These are phyloP conservation scores for Fusarium papillatum DNA, from an alignment of 2,329 filamentous ascomycete genomes.

Conservation along the genomic window DNA sequence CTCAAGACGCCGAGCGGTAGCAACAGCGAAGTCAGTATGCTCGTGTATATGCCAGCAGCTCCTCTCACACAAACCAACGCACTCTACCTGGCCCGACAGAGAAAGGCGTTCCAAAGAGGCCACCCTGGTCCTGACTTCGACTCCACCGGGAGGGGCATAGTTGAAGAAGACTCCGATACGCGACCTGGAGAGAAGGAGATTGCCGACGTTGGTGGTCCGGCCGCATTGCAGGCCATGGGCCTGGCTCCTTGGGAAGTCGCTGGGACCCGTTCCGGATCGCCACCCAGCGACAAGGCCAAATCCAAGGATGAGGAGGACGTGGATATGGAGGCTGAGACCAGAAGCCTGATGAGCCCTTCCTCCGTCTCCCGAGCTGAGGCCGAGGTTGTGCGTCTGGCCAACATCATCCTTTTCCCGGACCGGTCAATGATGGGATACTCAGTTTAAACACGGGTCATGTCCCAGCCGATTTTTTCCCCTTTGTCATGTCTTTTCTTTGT, in stretches of 20 bases:
- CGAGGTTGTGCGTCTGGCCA: slow-evolving; percentile 66
- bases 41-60: slow-evolving; percentile 68
- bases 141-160: slow-evolving; percentile 60
- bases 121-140: slow-evolving; percentile 70
- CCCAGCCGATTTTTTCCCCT: not conserved
- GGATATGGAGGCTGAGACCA: slow-evolving; percentile 44
- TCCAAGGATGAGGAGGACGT: slow-evolving; percentile 43
- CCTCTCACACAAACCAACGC: slow-evolving; percentile 71
- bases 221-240: slow-evolving; percentile 70
- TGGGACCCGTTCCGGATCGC: slow-evolving; percentile 46
- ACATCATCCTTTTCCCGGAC: slow-evolving; percentile 70
- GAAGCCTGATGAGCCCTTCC: slow-evolving; percentile 42
- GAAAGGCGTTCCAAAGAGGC: slow-evolving; percentile 68
- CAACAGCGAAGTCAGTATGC: slow-evolving; percentile 58
- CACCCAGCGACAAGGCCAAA: slow-evolving; percentile 38
- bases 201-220: slow-evolving; percentile 62
- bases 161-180: slow-evolving; percentile 64
- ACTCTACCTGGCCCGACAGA: slow-evolving; percentile 68
- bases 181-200: slow-evolving; percentile 66
- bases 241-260: slow-evolving; percentile 63
- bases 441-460: slow-evolving; percentile 27
- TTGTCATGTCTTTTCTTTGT: not conserved
- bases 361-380: slow-evolving; percentile 58
- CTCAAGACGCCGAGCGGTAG: slow-evolving; percentile 44
- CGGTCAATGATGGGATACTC: slow-evolving; percentile 53